A percentile compares a stretch with the other conserved stretches of the same genome.
These are phyloP conservation scores for Nicotiana rustica DNA, from an alignment of 305 asterid species.

Conservation along the genomic window DNA sequence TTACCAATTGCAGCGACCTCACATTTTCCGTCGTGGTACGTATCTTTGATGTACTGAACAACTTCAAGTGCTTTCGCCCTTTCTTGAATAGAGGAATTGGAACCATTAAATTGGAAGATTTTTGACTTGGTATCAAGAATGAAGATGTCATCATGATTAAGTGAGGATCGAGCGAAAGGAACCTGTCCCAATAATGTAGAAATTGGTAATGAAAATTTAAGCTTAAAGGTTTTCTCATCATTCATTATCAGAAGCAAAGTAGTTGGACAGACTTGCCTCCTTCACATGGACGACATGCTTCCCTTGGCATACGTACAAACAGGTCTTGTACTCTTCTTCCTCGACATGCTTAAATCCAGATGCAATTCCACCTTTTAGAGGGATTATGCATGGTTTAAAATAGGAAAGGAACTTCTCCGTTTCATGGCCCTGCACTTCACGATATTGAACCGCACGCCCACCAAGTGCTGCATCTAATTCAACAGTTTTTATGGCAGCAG, in stretches of 20 bases:
- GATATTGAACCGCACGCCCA: conserved; percentile 97
- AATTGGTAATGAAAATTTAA: conserved; percentile 31
- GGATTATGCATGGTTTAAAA: conserved; percentile 98
- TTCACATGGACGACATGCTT: conserved; percentile 92
- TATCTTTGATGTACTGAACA: conserved; percentile 96
- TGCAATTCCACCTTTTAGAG: conserved; percentile 92
- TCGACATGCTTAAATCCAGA: conserved; percentile 91
- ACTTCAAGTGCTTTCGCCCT: conserved; percentile 99
- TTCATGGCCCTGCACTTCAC: conserved; percentile 97
- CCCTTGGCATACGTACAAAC: conserved; percentile 89
- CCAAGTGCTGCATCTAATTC: conserved; percentile 95
- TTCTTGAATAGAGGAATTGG: conserved; percentile 96
- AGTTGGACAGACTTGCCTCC: conserved; percentile 70
- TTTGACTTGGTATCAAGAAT: conserved; percentile 88
- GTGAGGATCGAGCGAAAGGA: conserved; percentile 86
- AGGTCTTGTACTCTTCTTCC: conserved; percentile 77
- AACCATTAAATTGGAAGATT: conserved; percentile 95
- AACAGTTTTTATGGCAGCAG: conserved; percentile 92
- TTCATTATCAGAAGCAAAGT: conserved; percentile 37
- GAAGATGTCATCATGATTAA: conserved; percentile 94
- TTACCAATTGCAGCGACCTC: conserved; percentile 95
- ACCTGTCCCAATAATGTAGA: conserved; percentile 59
- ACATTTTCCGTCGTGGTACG: conserved; percentile 96
- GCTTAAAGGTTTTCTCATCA: not conserved
- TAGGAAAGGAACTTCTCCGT: conserved; percentile 96